These are phyloP conservation scores for Piromyces sp. DNA, from an alignment of 192 early-diverging fungal species.

Conservation along the genomic window DNA sequence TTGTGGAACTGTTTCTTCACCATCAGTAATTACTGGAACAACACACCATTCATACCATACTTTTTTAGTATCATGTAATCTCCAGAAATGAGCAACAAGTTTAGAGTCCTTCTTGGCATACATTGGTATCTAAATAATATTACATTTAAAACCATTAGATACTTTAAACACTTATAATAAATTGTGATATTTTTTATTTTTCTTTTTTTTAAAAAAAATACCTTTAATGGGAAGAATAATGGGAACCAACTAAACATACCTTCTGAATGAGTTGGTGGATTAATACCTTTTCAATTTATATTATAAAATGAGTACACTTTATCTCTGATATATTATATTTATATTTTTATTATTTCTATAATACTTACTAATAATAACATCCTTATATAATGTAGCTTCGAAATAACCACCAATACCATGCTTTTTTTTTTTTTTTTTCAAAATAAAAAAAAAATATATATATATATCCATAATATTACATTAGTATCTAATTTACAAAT, in stretches of 20 bases:
- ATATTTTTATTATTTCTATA: no score
- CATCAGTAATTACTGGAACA: constrained; percentile 6
- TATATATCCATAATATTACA: background rate
- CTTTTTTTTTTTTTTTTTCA: constrained; percentile 7
- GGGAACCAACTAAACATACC: constrained; percentile 99
- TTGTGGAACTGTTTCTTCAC: constrained; percentile 7
- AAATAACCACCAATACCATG: constrained; percentile 97
- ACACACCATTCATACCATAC: constrained; percentile 97
- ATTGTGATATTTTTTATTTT: no score
- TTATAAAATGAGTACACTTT: no score
- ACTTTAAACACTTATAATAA: no score
- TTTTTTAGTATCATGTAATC: constrained; percentile 52
- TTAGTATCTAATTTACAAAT: no score
- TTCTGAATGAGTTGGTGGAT: constrained; percentile 67
- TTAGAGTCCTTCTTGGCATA: constrained; percentile 33
- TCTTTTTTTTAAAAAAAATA: constrained; percentile 4
- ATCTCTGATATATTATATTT: no score
- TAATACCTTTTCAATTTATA: constrained; percentile 45
- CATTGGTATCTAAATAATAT: constrained; percentile 42
- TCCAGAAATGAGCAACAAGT: constrained; percentile 69
- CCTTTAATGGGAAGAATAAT: constrained; percentile 79
- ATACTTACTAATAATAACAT: constrained; percentile 35
- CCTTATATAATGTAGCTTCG: constrained; percentile 74
- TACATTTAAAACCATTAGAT: no score
- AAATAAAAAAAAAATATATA: constrained; percentile 2